phyloP scores from a whole-genome alignment of 805 yeast species.

The Monosporozyma yasuniensis region DNA sequence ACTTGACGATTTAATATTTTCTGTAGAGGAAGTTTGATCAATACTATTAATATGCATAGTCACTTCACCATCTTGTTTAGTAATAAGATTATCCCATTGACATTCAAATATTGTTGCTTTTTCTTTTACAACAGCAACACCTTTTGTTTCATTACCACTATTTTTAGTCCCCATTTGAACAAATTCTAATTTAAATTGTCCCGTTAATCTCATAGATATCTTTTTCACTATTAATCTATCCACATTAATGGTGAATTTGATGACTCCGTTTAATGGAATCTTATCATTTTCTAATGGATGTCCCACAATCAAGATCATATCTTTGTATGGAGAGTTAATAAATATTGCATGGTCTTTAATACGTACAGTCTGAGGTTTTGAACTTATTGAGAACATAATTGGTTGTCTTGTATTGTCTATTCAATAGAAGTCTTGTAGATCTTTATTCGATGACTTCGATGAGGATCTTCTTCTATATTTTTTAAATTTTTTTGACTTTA shows the following conservation, averaged over 20 bases:
- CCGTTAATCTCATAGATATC: slow-evolving; percentile 52
- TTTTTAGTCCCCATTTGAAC: slow-evolving; percentile 36
- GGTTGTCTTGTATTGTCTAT: neutral
- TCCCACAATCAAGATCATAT: slow-evolving; percentile 71
- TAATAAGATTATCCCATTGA: slow-evolving; percentile 54
- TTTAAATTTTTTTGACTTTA: no score
- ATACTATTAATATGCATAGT: neutral
- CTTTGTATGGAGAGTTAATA: slow-evolving; percentile 35
- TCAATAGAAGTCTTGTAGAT: no score
- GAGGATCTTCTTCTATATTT: no score
- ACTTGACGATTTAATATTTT: neutral
- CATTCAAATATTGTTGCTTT: slow-evolving; percentile 59
- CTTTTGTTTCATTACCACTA: slow-evolving; percentile 15
- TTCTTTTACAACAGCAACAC: slow-evolving; percentile 37
- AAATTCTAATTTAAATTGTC: slow-evolving; percentile 55
- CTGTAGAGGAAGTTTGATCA: neutral
- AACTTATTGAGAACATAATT: slow-evolving; percentile 5
- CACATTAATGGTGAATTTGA: slow-evolving; percentile 63
- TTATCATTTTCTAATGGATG: slow-evolving; percentile 68
- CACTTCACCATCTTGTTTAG: slow-evolving; percentile 26
- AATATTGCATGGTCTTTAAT: slow-evolving; percentile 27
- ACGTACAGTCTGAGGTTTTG: slow-evolving; percentile 3
- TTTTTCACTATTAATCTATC: slow-evolving; percentile 56
- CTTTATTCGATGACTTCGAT: no score
- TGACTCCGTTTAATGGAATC: slow-evolving; percentile 61